Evolutionary conservation across 164 flowering plant genomes (phyloP).

Genomic region (Umbellularia californica): DNA sequence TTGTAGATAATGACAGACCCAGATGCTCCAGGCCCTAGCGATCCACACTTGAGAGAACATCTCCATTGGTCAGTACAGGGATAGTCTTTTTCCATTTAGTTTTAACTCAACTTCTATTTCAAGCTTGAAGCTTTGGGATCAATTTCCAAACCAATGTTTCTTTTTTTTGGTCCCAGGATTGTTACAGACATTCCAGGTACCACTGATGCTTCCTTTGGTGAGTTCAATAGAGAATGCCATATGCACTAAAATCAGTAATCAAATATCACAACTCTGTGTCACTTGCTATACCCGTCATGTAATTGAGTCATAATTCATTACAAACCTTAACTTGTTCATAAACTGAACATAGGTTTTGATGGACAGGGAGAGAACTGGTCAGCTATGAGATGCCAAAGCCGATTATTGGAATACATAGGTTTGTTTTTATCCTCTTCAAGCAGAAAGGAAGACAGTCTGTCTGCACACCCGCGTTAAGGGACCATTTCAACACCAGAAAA

Average conservation of each 20-base stretch:
- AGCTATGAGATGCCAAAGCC: slow-evolving; percentile 65
- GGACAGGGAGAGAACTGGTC: slow-evolving; percentile 62
- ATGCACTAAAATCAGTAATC: neutral
- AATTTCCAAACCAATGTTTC: neutral
- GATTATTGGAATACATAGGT: slow-evolving; percentile 75
- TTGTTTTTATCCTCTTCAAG: slow-evolving; percentile 63
- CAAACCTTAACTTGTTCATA: too few species aligned
- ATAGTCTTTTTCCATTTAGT: neutral
- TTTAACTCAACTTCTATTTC: neutral
- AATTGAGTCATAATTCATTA: neutral
- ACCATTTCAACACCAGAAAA: slow-evolving; percentile 55
- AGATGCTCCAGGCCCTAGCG: slow-evolving; percentile 92
- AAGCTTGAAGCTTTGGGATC: too few species aligned
- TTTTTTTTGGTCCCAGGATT: slow-evolving; percentile 41
- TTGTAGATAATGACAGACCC: slow-evolving; percentile 83
- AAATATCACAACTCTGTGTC: too few species aligned
- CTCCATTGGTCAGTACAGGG: slow-evolving; percentile 61
- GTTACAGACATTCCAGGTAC: slow-evolving; percentile 90
- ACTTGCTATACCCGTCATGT: neutral
- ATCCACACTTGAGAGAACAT: slow-evolving; percentile 76
- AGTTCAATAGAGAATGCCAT: neutral
- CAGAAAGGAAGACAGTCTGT: slow-evolving; percentile 46
- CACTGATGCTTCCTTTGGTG: slow-evolving; percentile 78
- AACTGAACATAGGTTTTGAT: neutral
- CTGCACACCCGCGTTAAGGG: slow-evolving; percentile 49